Evolutionary conservation across 1,284 basidiomycete species (phyloP).

Genomic region (Grifola frondosa): DNA sequence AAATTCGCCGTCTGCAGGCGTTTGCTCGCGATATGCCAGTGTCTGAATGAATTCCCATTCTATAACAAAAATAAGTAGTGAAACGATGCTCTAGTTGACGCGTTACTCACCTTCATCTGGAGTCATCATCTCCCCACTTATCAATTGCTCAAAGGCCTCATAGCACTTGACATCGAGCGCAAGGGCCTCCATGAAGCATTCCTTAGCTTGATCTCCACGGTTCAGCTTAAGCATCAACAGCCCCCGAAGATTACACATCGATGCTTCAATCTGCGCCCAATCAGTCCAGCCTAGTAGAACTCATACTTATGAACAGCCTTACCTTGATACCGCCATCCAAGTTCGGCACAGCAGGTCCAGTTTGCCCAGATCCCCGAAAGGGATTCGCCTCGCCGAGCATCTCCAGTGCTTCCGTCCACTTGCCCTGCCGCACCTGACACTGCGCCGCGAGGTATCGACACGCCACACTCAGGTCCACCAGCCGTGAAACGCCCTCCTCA

Average conservation of each 20-base stretch:
- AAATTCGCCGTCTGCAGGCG: constrained; percentile 84
- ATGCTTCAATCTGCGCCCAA: constrained; percentile 77
- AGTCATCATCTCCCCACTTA: constrained; percentile 92
- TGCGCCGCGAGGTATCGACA: constrained; percentile 95
- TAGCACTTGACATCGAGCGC: constrained; percentile 96
- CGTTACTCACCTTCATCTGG: constrained; percentile 76
- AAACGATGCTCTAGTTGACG: not conserved
- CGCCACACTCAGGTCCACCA: constrained; percentile 90
- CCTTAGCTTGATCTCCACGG: constrained; percentile 85
- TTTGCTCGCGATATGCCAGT: constrained; percentile 82
- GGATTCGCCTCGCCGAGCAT: constrained; percentile 92
- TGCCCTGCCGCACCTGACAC: constrained; percentile 90
- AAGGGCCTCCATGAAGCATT: constrained; percentile 94
- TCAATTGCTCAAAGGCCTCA: constrained; percentile 89
- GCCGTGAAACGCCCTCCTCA: constrained; percentile 64
- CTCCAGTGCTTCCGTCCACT: constrained; percentile 91
- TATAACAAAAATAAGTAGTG: constrained; percentile 30
- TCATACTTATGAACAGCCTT: constrained; percentile 5
- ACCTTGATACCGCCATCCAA: constrained; percentile 88
- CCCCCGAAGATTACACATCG: constrained; percentile 93
- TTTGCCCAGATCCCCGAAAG: constrained; percentile 66
- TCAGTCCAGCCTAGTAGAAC: constrained; percentile 2
- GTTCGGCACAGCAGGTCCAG: constrained; percentile 70
- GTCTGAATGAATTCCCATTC: constrained; percentile 96
- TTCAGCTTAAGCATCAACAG: constrained; percentile 93